Conservation (phyloP, 2,329 filamentous ascomycete genomes). For the Sporothrix sp. region DNA sequence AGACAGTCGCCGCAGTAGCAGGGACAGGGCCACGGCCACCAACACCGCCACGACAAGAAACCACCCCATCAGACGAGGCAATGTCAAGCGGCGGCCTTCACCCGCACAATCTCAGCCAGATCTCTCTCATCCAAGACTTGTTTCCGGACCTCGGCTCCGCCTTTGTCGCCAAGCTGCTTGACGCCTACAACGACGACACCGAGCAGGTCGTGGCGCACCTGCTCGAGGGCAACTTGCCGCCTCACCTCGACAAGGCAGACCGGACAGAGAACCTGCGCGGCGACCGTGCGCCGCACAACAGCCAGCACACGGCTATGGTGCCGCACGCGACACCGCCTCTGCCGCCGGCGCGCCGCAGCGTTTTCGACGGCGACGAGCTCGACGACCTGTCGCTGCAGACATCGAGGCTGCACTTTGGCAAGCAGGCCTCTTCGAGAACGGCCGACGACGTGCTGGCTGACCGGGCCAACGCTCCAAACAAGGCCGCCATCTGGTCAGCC, state of each 20-base stretch:
- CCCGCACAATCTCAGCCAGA: constrained; percentile 71
- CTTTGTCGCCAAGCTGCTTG: constrained; percentile 69
- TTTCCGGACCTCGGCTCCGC: constrained; percentile 80
- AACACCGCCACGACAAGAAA: constrained; percentile 24
- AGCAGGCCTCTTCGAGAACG: constrained; percentile 50
- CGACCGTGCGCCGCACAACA: constrained; percentile 18
- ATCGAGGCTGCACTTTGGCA: constrained; percentile 66
- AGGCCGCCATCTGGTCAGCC: constrained; percentile 79
- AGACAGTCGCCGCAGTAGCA: constrained; percentile 32
- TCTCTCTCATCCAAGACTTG: constrained; percentile 86
- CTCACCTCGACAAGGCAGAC: constrained; percentile 55
- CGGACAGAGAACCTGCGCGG: constrained; percentile 52
- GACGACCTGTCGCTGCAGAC: constrained; percentile 58
- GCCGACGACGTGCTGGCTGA: constrained; percentile 65
- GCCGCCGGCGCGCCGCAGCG: constrained; percentile 55
- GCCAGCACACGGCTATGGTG: constrained; percentile 30
- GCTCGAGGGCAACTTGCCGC: constrained; percentile 65
- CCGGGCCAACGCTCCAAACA: constrained; percentile 55
- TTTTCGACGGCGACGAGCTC: constrained; percentile 74
- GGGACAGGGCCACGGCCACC: neutral
- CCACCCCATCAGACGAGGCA: too few species aligned
- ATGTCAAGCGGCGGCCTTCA: constrained; percentile 41
- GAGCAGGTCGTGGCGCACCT: constrained; percentile 75
- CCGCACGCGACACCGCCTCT: constrained; percentile 50
- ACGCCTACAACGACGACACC: constrained; percentile 66